Evolutionary conservation across 108 stramenopile species (phyloP), one percentile per base, ranked within the genome.

Genomic region (Tribonema minus): DNA sequence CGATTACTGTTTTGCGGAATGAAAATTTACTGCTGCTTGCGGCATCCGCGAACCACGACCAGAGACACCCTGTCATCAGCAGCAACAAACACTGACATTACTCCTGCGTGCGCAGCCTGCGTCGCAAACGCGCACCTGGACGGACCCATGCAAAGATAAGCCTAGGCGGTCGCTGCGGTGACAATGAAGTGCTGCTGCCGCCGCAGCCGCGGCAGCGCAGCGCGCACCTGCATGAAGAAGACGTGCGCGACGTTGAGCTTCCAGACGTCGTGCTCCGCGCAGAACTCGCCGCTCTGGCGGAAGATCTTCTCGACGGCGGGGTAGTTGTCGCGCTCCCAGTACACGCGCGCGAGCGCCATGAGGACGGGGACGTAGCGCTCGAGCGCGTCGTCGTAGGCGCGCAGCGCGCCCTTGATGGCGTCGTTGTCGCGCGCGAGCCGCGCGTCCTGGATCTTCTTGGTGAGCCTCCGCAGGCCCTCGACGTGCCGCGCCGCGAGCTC

Each of bases 301-400:
- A 95, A 91, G 33, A 93, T 72, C 40, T 87, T 70, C 80, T 95
- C 92, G 0, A 91, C 91, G 80, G 86, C 88, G 3, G 82, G 68
- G 76, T 91, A 93, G 75, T 93, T 89, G 70, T 91, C 88, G 36
- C 87, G 70, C 4, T 95, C 94, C 94, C 94, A 95, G 72, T 91
- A 91, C 20, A 92, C 71, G 25, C 87, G 88, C 15, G 90, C 91
- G 83, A 90, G 88, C 27, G 91, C 89, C 92, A 93, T 93, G 37
- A 89, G 86, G 37, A 89, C 88, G 26, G 88, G 87, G 30, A 92
- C 87, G 74, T 91, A 93, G 26, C 61, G 58, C 29, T 93, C 89
- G 34, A 93, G 80, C 5, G 87, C 87, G 6, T 68, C 77, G 58
- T 94, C 91, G 76, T 92, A 90, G 58, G 90, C 76, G 63, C 64